A percentile compares a stretch with the other conserved stretches of the same genome.
These are phyloP conservation scores for Quercus rubra DNA, from an alignment of 306 rosid genomes.

Conservation along the genomic window DNA sequence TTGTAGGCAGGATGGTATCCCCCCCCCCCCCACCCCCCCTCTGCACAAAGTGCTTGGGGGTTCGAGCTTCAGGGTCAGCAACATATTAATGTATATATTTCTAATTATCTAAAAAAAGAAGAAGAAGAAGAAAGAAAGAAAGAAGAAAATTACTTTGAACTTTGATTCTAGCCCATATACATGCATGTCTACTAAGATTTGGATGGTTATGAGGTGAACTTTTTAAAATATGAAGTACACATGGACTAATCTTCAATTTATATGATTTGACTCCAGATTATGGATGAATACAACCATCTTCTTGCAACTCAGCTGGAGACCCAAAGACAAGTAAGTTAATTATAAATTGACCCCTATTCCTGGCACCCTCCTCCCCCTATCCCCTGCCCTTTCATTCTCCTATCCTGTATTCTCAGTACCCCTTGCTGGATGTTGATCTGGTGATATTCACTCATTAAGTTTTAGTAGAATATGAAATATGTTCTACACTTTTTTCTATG, in stretches of 20 bases:
- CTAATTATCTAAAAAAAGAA: too few species aligned
- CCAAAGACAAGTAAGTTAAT: slow-evolving; percentile 77
- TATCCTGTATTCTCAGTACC: neutral
- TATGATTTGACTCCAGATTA: slow-evolving; percentile 59
- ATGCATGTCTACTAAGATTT: slow-evolving; percentile 1
- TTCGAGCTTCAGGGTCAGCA: too few species aligned
- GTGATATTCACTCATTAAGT: neutral
- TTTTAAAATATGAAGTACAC: neutral
- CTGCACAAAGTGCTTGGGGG: too few species aligned
- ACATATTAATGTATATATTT: too few species aligned
- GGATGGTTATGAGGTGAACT: neutral
- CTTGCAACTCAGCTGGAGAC: slow-evolving; percentile 85
- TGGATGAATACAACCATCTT: slow-evolving; percentile 85
- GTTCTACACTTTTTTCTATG: neutral
- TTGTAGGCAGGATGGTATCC: too few species aligned
- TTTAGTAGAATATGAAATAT: neutral
- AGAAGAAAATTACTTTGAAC: slow-evolving; percentile 6
- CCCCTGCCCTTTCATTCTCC: neutral
- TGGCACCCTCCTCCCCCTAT: neutral
- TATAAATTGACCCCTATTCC: neutral
- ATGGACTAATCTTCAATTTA: slow-evolving; percentile 21
- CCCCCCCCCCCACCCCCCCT: too few species aligned
- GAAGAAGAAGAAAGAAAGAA: too few species aligned
- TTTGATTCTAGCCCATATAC: neutral
- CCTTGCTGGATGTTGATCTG: neutral